Evolutionary conservation across 2,329 filamentous ascomycete species (phyloP), one percentile per base, ranked within the genome.

Genomic region (Helotiales sp.): DNA sequence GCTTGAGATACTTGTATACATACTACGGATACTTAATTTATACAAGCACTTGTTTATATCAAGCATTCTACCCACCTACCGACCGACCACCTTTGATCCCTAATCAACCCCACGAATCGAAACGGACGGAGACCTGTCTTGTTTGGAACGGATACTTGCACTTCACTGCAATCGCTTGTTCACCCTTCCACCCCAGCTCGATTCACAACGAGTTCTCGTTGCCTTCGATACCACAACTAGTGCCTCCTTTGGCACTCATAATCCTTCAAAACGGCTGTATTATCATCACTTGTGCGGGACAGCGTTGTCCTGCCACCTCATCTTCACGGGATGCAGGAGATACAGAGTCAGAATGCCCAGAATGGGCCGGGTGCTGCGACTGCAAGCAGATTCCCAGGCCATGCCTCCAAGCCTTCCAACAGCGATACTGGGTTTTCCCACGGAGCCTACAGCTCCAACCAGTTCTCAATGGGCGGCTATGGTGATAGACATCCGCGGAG

Each of bases 351-450:
- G 73, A 84, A 87, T 72, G 85, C 82, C 75, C 86, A 86, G 73
- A 83, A 85, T 65, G 87, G 83, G 77, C 85, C 84, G 73, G 86
- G 83, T 77, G 81, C 79, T 77, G 84, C 80, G 77, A 82, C 80
- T 75, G 84, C 77, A 75, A 85, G 78, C 79, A 92, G 87, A 82
- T 91, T 91, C 75, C 83, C 82, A 47, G 89, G 89, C 73, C 88
- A 91, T 76, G 87, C 88, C 69, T 93, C 92, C 65, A 96, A 96
- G 83, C 90, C 92, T 70, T 91, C 91, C 71, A 92, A 87, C 80
- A 89, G 92, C 77, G 91, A 94, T 75, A 96, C 93, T 57, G 93
- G 93, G 71, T 97, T 97, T 81, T 97, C 94, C 58, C 93, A 97
- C 79, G 93, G 92, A 72, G 93, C 94, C 67, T 97, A 96, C 81